A percentile compares a stretch with the other conserved stretches of the same genome.
phyloP scores from a whole-genome alignment of 768 basidiomycete species.

The Arthromyces matolae region DNA sequence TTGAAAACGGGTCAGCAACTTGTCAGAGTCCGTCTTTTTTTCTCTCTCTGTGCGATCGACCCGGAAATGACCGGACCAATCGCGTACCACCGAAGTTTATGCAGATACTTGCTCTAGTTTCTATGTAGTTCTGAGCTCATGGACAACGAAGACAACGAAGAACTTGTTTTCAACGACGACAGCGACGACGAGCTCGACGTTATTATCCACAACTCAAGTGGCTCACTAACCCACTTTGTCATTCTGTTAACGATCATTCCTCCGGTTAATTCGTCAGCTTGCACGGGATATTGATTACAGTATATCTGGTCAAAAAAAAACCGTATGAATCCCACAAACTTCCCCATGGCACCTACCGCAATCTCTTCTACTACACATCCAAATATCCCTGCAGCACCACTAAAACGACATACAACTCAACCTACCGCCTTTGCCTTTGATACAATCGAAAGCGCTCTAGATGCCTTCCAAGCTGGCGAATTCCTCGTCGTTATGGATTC shows the following conservation, averaged over 20 bases:
- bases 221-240: neutral
- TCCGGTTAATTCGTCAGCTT: constrained; percentile 1
- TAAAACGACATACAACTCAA: constrained; percentile 22
- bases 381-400: neutral
- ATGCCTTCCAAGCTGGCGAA: constrained; percentile 73
- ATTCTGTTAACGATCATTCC: too few species aligned
- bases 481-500: constrained; percentile 99
- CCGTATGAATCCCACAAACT: neutral
- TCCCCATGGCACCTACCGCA: constrained; percentile 13
- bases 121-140: too few species aligned
- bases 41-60: constrained; percentile 23
- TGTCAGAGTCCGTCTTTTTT: constrained; percentile 12
- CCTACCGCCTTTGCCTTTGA: constrained; percentile 67
- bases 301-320: neutral
- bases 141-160: neutral
- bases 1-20: constrained; percentile 19
- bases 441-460: constrained; percentile 72
- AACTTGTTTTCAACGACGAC: neutral
- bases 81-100: constrained; percentile 23
- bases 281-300: constrained; percentile 5
- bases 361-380: constrained; percentile 2
- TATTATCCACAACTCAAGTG: too few species aligned
- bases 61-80: constrained; percentile 40
- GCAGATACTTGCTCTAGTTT: too few species aligned
- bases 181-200: neutral